Conservation (phyloP, 139 green algal genomes). For the Chlamydomonas asymmetrica region DNA sequence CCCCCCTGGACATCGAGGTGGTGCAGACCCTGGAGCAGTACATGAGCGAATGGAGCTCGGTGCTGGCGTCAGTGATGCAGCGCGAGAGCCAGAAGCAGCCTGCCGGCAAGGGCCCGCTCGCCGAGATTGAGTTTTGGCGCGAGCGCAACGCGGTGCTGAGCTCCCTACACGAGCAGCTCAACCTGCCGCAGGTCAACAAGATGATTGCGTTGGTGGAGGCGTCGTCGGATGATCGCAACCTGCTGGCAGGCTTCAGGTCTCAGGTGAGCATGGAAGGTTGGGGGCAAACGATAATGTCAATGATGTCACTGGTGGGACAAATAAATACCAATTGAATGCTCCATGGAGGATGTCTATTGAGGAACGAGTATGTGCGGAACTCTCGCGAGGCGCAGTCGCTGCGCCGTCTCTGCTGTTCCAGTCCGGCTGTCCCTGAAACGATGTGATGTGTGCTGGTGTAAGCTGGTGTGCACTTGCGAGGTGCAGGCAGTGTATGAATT, state of each 20-base stretch:
- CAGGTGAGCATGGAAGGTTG: constrained; percentile 40
- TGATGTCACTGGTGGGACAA: no score
- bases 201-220: constrained; percentile 66
- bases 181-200: constrained; percentile 54
- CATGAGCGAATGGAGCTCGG: constrained; percentile 61
- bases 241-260: constrained; percentile 69
- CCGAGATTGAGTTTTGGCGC: constrained; percentile 90
- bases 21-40: constrained; percentile 59
- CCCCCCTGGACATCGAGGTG: constrained; percentile 50
- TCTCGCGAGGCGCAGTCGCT: no score
- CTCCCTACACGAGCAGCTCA: constrained; percentile 85
- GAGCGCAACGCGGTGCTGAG: constrained; percentile 71
- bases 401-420: no score
- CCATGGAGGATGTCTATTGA: no score
- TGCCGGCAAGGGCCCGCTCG: constrained; percentile 70
- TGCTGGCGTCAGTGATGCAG: constrained; percentile 53
- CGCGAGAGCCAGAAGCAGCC: constrained; percentile 58
- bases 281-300: no score
- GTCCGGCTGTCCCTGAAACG: no score
- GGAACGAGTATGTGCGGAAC: no score
- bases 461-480: no score
- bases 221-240: constrained; percentile 67
- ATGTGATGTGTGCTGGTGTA: no score
- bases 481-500: no score
- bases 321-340: no score